A percentile compares a stretch with the other conserved stretches of the same genome.
Evolutionary conservation across 2,329 filamentous ascomycete genomes (phyloP).

Genomic region (Ophiostoma quercus): DNA sequence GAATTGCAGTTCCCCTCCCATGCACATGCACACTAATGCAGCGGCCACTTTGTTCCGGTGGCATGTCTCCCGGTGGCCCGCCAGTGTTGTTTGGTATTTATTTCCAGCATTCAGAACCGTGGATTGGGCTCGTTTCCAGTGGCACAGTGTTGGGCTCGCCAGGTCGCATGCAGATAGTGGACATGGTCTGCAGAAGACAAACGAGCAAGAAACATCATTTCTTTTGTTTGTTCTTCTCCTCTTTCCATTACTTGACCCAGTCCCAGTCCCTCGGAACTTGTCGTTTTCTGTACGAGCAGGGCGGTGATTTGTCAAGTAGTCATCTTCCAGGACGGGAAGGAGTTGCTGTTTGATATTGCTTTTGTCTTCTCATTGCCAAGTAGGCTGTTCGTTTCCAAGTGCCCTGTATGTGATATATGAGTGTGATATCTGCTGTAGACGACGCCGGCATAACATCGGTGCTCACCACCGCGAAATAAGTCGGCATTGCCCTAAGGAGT

Average conservation of each 20-base stretch:
- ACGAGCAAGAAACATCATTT: not conserved
- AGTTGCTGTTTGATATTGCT: not conserved
- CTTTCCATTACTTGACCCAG: not conserved
- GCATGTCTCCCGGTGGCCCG: too few species aligned
- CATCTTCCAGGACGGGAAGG: not conserved
- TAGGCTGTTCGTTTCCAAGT: not conserved
- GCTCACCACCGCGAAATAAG: too few species aligned
- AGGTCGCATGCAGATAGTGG: not conserved
- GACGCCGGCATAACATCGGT: too few species aligned
- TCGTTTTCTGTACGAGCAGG: not conserved
- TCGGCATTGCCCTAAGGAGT: too few species aligned
- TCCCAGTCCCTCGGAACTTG: constrained; percentile 1
- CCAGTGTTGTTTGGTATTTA: too few species aligned
- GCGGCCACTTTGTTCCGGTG: not conserved
- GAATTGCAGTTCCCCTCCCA: not conserved
- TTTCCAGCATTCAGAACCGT: too few species aligned
- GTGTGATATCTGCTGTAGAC: too few species aligned
- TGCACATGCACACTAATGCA: not conserved
- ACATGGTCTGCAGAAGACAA: not conserved
- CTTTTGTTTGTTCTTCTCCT: not conserved
- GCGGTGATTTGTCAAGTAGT: not conserved
- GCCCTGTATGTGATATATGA: too few species aligned
- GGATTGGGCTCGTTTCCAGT: not conserved
- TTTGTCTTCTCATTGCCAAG: not conserved
- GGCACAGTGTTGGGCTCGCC: not conserved